phyloP scores from a whole-genome alignment of 371 early-diverging fungal species.

The Circinella minor region DNA sequence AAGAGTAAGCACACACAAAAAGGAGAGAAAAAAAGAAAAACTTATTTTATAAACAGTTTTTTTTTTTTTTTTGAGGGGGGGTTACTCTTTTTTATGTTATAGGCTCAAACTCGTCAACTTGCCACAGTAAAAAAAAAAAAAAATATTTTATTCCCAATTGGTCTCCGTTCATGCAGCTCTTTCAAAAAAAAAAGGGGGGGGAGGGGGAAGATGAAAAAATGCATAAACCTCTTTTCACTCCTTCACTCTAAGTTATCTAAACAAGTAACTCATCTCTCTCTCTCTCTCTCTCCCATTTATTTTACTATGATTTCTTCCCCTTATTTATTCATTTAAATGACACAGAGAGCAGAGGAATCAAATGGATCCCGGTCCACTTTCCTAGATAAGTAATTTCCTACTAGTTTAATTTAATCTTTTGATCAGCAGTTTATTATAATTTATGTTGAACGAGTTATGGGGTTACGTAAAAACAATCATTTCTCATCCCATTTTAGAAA shows the following conservation, averaged over 20 bases:
- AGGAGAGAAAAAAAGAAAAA: background rate
- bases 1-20: background rate
- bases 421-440: background rate
- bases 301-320: too few species aligned
- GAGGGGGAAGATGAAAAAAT: too few species aligned
- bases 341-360: background rate
- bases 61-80: too few species aligned
- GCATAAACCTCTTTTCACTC: too few species aligned
- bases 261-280: too few species aligned
- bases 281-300: too few species aligned
- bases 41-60: background rate
- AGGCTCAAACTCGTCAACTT: background rate
- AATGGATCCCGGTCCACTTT: constrained; percentile 7
- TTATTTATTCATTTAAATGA: background rate
- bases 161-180: constrained; percentile 7
- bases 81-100: too few species aligned
- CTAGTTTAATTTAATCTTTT: background rate
- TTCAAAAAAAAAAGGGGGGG: background rate
- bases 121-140: constrained; percentile 1
- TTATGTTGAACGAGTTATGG: background rate
- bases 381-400: background rate
- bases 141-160: background rate
- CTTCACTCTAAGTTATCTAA: too few species aligned
- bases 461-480: background rate
- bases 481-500: too few species aligned